These are phyloP conservation scores for Malania oleifera DNA, from an alignment of 164 flowering plant species.

Conservation along the genomic window DNA sequence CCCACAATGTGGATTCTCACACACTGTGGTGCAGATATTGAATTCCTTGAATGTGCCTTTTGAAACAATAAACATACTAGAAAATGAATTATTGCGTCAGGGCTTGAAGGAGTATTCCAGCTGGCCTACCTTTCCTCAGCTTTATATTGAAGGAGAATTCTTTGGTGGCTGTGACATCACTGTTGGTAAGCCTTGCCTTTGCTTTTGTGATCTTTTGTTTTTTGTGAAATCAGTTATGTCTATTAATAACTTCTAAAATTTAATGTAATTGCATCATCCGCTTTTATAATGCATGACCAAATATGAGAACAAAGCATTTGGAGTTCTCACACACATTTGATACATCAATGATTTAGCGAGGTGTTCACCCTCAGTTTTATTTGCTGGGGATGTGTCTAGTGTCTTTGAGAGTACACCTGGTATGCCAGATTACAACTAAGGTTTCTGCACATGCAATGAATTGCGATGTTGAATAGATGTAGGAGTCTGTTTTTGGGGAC, in stretches of 20 bases:
- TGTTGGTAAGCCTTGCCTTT: slow-evolving; percentile 46
- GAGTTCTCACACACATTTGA: too few species aligned
- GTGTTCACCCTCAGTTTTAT: too few species aligned
- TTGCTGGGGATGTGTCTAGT: too few species aligned
- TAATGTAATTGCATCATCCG: not conserved
- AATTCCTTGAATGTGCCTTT: slow-evolving; percentile 71
- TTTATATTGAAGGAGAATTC: slow-evolving; percentile 88
- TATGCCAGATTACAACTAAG: too few species aligned
- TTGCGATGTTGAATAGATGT: too few species aligned
- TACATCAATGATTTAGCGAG: too few species aligned
- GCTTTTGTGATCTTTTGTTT: not conserved
- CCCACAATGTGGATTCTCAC: slow-evolving; percentile 91
- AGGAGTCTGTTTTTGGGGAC: too few species aligned
- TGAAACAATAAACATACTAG: slow-evolving; percentile 78
- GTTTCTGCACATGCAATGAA: too few species aligned
- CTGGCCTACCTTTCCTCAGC: slow-evolving; percentile 99
- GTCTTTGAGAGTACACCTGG: too few species aligned
- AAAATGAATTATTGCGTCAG: slow-evolving; percentile 79
- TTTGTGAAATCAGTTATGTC: not conserved
- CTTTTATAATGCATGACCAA: not conserved
- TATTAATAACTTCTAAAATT: not conserved
- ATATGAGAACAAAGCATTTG: too few species aligned
- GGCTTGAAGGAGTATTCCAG: slow-evolving; percentile 82
- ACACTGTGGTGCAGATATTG: slow-evolving; percentile 82
- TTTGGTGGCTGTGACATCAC: slow-evolving; percentile 96